A percentile compares a stretch with the other conserved stretches of the same genome.
Conservation (phyloP, 78 protist species). For the Dictyostelium purpureum region DNA sequence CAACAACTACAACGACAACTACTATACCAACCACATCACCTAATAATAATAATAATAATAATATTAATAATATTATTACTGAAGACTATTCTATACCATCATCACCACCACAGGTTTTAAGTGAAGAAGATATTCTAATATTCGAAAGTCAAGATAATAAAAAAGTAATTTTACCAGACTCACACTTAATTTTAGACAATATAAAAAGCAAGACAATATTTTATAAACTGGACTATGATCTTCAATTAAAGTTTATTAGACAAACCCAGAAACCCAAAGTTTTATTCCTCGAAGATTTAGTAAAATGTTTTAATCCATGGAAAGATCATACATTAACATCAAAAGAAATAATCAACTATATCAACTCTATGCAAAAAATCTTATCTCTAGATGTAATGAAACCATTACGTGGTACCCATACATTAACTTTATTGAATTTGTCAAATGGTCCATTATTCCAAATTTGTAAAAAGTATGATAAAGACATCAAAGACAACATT, state of each 20-base stretch:
- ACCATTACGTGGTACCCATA: not conserved
- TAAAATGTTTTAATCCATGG: slow-evolving; percentile 14
- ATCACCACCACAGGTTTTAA: too few relatives aligned
- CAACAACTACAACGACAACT: not conserved
- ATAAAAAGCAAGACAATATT: not conserved
- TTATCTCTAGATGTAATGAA: not conserved
- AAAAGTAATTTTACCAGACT: not conserved
- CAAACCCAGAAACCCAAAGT: not conserved
- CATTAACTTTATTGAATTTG: not conserved
- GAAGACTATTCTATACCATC: not conserved
- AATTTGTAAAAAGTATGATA: not conserved
- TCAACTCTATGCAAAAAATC: not conserved
- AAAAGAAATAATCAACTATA: not conserved
- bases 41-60: not conserved
- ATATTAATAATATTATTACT: too few relatives aligned
- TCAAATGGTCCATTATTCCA: not conserved
- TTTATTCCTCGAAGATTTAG: not conserved
- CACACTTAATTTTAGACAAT: not conserved
- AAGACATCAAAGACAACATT: not conserved
- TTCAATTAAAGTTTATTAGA: not conserved
- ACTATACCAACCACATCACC: not conserved
- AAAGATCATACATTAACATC: not conserved
- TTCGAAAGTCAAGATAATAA: too few relatives aligned
- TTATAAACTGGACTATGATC: slow-evolving; percentile 1
- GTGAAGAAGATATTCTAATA: too few relatives aligned